A percentile compares a stretch with the other conserved stretches of the same genome.
Evolutionary conservation across 441 rosid species (phyloP).

Genomic region (Flueggea neowawraea): DNA sequence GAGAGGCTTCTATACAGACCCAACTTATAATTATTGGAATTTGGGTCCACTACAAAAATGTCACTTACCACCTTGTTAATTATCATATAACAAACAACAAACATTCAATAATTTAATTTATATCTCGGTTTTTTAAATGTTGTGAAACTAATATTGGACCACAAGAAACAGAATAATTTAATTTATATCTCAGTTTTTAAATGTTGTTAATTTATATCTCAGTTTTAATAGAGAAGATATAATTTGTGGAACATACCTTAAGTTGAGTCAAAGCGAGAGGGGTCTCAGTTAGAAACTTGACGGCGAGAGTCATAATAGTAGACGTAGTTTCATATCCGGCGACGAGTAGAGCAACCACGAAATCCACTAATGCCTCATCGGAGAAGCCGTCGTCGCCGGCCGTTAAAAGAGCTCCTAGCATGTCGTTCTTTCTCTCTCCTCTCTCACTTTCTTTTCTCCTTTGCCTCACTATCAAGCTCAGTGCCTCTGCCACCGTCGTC

Average conservation of each 20-base stretch:
- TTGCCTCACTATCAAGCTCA: constrained; percentile 67
- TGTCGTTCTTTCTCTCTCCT: constrained; percentile 61
- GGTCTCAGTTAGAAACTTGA: constrained; percentile 89
- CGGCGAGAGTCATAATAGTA: constrained; percentile 94
- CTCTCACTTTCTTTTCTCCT: constrained; percentile 53
- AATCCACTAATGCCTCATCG: constrained; percentile 87
- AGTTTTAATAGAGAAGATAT: background rate
- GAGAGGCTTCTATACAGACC: constrained; percentile 22
- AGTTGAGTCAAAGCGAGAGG: constrained; percentile 87
- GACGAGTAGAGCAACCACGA: constrained; percentile 79
- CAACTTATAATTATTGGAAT: constrained; percentile 16
- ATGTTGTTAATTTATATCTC: too few species aligned
- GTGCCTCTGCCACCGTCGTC: constrained; percentile 93
- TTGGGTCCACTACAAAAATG: constrained; percentile 22
- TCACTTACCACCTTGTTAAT: background rate
- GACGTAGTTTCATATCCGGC: constrained; percentile 98
- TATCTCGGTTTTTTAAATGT: too few species aligned
- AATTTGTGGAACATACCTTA: constrained; percentile 37
- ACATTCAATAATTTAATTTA: too few species aligned
- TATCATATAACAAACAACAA: too few species aligned
- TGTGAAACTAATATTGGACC: too few species aligned
- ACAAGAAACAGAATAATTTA: too few species aligned
- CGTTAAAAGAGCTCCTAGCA: constrained; percentile 66
- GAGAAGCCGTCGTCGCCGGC: constrained; percentile 69
- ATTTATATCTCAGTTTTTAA: too few species aligned